phyloP scores from a whole-genome alignment of 106 monocot species.

The Dioscorea dumetorum region DNA sequence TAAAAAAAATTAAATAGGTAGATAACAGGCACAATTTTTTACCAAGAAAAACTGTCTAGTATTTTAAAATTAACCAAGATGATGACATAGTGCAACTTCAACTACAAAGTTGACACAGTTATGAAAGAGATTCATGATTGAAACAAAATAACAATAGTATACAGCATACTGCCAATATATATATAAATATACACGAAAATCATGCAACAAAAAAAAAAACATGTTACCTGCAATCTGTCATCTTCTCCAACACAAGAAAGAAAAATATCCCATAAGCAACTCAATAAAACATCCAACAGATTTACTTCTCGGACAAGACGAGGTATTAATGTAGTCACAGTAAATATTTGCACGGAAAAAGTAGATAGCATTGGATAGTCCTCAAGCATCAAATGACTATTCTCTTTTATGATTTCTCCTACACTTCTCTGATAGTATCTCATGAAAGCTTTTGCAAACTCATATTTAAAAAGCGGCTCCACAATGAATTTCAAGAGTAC shows the following conservation, averaged over 20 bases:
- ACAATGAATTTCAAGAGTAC: constrained; percentile 80
- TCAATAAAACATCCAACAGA: constrained; percentile 36
- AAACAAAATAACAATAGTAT: neutral
- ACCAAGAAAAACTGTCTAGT: no score
- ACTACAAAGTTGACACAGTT: no score
- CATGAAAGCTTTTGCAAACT: constrained; percentile 66
- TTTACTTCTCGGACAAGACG: constrained; percentile 48
- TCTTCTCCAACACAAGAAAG: constrained; percentile 37
- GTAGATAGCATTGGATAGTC: constrained; percentile 40
- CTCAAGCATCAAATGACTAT: constrained; percentile 22
- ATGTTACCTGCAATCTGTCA: constrained; percentile 41
- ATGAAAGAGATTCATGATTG: no score
- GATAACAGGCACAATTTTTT: no score
- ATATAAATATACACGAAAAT: neutral
- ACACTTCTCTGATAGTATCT: constrained; percentile 51
- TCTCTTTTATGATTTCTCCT: constrained; percentile 36
- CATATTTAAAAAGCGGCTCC: constrained; percentile 82
- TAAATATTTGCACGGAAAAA: constrained; percentile 94
- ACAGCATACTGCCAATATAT: neutral
- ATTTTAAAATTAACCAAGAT: no score
- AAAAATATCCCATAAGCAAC: constrained; percentile 43
- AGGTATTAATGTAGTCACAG: constrained; percentile 68
- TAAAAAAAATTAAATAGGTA: no score
- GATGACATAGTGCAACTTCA: no score
- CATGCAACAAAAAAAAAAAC: neutral